phyloP scores from a whole-genome alignment of 2,329 filamentous ascomycete species.

The Trichophaea hybrida region DNA sequence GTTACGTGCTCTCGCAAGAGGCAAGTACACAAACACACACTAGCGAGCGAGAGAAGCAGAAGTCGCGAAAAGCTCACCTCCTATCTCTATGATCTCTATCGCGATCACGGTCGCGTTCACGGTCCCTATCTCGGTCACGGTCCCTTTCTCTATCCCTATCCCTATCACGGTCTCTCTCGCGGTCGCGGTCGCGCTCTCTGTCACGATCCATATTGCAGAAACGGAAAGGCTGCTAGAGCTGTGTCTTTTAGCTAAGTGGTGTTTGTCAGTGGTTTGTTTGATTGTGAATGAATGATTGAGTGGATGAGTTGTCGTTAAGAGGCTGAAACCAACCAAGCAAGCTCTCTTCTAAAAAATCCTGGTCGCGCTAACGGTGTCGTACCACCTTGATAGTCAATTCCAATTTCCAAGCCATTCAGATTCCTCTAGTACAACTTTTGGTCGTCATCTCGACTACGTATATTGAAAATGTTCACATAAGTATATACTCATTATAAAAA shows the following conservation, averaged over 20 bases:
- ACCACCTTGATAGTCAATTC: too few relatives aligned
- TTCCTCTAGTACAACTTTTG: too few relatives aligned
- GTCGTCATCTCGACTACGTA: too few relatives aligned
- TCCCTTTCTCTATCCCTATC: slow-evolving; percentile 11
- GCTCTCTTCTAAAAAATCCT: background rate
- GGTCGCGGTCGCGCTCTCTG: slow-evolving; percentile 24
- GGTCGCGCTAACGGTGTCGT: too few relatives aligned
- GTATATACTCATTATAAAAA: too few relatives aligned
- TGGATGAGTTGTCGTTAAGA: background rate
- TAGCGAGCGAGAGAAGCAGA: slow-evolving; percentile 10
- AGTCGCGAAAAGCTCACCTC: slow-evolving; percentile 19
- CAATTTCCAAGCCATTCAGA: too few relatives aligned
- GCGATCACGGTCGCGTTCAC: slow-evolving; percentile 1
- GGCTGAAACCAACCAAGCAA: background rate
- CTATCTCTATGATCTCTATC: slow-evolving; percentile 10
- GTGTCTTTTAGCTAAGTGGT: background rate
- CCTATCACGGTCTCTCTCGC: slow-evolving; percentile 13
- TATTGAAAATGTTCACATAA: too few relatives aligned
- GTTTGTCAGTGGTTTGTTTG: background rate
- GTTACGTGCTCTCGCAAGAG: background rate
- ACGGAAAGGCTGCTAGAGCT: background rate
- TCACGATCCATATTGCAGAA: background rate
- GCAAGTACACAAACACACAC: background rate
- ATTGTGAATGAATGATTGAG: background rate
- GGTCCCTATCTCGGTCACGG: slow-evolving; percentile 15